Conservation (phyloP, 495 filamentous ascomycete species). For the Tuber aestivum region DNA sequence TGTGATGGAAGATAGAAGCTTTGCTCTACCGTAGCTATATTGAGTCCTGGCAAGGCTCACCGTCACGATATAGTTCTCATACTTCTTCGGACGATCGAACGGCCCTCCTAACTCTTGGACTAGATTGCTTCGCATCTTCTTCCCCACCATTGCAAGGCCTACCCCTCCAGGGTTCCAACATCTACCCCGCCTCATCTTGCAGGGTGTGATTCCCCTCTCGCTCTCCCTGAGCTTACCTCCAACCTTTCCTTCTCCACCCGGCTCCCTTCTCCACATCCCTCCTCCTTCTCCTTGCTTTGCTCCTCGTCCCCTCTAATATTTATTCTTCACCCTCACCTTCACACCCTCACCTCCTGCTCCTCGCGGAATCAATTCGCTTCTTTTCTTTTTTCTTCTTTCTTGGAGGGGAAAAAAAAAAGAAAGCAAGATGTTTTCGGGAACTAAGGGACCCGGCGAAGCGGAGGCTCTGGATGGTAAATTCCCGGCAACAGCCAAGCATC, state of each 20-base stretch:
- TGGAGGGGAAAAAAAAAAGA: neutral
- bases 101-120: neutral
- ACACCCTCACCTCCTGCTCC: neutral
- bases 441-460: slow-evolving; percentile 59
- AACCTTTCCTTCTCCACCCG: neutral
- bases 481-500: slow-evolving; percentile 14
- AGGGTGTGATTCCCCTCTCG: neutral
- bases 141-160: neutral
- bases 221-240: neutral
- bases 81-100: neutral
- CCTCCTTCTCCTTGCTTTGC: neutral
- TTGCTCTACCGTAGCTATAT: neutral
- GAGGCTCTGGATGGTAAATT: slow-evolving; percentile 50
- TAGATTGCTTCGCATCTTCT: neutral
- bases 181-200: slow-evolving; percentile 2
- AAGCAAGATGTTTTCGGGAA: slow-evolving; percentile 37
- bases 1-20: neutral
- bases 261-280: neutral
- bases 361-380: neutral
- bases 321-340: neutral
- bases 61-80: neutral
- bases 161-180: neutral
- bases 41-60: neutral
- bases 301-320: neutral
- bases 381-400: neutral